phyloP scores from a whole-genome alignment of 2,329 filamentous ascomycete species.

The Hortaea sp. region DNA sequence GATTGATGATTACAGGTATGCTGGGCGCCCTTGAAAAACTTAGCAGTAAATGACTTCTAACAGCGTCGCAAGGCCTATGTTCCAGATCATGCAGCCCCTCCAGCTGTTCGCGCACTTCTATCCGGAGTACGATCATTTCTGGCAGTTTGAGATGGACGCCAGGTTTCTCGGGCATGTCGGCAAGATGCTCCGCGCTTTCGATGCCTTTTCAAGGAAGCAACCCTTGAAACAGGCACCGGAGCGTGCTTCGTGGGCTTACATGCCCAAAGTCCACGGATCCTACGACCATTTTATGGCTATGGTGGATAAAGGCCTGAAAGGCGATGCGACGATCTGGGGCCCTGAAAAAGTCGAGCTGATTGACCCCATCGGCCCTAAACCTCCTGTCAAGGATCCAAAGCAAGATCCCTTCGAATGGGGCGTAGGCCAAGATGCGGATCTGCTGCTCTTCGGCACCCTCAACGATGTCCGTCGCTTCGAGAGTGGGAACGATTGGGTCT shows the following conservation, averaged over 20 bases:
- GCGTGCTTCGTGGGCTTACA: constrained; percentile 44
- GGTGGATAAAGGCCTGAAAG: neutral
- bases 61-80: constrained; percentile 20
- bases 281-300: constrained; percentile 38
- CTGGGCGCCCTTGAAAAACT: neutral
- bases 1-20: constrained; percentile 30
- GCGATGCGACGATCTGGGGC: neutral
- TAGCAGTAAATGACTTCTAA: too few relatives aligned
- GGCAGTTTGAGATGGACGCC: constrained; percentile 79
- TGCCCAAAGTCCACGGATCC: constrained; percentile 39
- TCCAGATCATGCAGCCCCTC: constrained; percentile 55
- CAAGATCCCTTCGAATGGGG: constrained; percentile 77
- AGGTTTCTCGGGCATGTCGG: constrained; percentile 69
- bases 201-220: constrained; percentile 45
- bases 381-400: constrained; percentile 51
- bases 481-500: constrained; percentile 21
- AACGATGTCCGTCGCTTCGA: constrained; percentile 7
- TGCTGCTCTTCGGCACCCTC: constrained; percentile 27
- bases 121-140: constrained; percentile 64
- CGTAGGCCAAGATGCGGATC: constrained; percentile 76
- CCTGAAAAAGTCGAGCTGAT: neutral
- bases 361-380: constrained; percentile 55
- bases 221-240: constrained; percentile 48
- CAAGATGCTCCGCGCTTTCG: constrained; percentile 41
- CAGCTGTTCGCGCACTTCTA: constrained; percentile 66